A percentile compares a stretch with the other conserved stretches of the same genome.
Conservation (phyloP, 2,329 filamentous ascomycete genomes). For the Botryotinia convoluta region DNA sequence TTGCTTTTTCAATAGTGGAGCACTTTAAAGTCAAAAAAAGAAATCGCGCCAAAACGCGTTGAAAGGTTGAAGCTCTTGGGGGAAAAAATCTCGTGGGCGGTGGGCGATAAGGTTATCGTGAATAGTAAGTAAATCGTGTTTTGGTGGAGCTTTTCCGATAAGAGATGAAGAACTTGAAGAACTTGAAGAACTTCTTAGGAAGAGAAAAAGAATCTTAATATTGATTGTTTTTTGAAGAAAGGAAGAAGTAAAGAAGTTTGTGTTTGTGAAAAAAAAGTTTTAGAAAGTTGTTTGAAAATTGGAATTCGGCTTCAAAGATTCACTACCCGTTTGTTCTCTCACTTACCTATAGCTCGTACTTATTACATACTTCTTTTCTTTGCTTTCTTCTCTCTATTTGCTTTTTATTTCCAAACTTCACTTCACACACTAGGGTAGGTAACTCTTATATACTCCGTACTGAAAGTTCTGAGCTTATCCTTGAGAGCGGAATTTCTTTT, state of each 20-base stretch:
- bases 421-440: background rate
- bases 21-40: background rate
- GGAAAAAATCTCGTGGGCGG: background rate
- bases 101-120: background rate
- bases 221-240: background rate
- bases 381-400: background rate
- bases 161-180: background rate
- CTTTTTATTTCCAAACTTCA: background rate
- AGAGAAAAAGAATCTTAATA: background rate
- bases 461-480: background rate
- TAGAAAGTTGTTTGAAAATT: background rate
- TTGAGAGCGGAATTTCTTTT: background rate
- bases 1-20: constrained; percentile 17
- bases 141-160: background rate
- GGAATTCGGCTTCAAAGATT: too few relatives aligned
- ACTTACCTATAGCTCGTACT: background rate
- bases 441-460: too few relatives aligned
- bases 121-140: background rate
- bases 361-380: background rate
- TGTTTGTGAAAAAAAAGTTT: background rate
- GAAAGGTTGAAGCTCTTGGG: constrained; percentile 6
- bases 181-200: background rate
- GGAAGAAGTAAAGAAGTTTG: background rate
- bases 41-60: constrained; percentile 13
- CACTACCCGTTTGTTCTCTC: background rate